Percentiles rank a stretch among this genome's conserved stretches.
These are phyloP conservation scores for Castanospermum australe DNA, from an alignment of 306 rosid genomes.

Conservation along the genomic window DNA sequence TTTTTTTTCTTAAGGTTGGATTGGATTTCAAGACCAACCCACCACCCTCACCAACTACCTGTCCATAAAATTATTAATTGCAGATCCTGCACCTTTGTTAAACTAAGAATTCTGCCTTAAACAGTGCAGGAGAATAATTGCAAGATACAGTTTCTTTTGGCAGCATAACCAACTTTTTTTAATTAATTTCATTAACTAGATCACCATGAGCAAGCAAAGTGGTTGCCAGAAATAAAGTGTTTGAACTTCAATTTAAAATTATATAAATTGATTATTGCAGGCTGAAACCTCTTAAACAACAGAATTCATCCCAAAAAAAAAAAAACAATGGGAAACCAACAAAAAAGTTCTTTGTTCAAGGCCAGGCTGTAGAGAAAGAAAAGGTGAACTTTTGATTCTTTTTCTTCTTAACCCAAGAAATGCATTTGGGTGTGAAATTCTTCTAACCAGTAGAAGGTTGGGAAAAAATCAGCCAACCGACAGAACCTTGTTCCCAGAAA, in stretches of 20 bases:
- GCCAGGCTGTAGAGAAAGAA: neutral
- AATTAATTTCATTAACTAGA: neutral
- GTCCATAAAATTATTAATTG: neutral
- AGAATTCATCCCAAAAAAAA: neutral
- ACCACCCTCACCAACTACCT: conserved; percentile 32
- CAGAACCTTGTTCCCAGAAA: conserved; percentile 24
- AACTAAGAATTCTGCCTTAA: conserved; percentile 21
- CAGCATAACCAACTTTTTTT: neutral
- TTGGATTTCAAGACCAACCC: conserved; percentile 28
- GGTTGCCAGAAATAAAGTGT: conserved; percentile 21
- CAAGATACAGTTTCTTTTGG: neutral
- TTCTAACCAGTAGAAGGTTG: neutral
- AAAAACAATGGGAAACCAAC: conserved; percentile 2
- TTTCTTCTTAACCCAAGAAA: neutral
- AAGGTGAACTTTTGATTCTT: neutral
- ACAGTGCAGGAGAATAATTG: conserved; percentile 27
- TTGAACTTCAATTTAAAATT: neutral
- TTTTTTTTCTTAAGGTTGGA: neutral
- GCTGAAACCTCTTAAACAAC: neutral
- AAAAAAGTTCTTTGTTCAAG: conserved; percentile 10
- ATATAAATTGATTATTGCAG: neutral
- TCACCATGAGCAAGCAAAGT: neutral
- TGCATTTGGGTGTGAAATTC: neutral
- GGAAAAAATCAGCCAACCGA: neutral
- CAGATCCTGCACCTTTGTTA: neutral